Base-by-base conservation (phyloP, 805 yeast genomes). In the Candida jianshihensis region DNA sequence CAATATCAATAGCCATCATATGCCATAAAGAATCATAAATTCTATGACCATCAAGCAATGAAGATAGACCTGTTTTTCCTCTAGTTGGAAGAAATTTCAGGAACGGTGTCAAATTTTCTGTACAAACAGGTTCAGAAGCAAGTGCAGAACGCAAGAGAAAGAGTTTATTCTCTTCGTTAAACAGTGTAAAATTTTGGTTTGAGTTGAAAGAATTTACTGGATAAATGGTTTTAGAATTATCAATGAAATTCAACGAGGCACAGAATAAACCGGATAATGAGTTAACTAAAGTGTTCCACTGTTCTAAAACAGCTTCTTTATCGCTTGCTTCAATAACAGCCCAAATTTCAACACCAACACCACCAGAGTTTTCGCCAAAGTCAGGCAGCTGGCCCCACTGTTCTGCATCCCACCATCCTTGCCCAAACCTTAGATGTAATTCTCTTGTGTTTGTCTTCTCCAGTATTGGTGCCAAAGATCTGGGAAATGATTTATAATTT, bases 41-140 rank as follows among this genome's bases (percentile, higher is more conserved):
- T 51, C 80, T 80, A 56, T 87, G 96, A 15, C 98, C 97, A 49
- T 88, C 95, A 18, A 92, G 64, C 29, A 90, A 64, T 0, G 94
- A 73, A 0, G 95, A 74, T 27, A 92, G 64, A 3, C 98, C 98
- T 0, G 94, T 78, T 55, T 80, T 82, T 2, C 96, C 97, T 53
- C 86, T 81, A 10, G 97, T 84, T 4, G 98, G 97, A 20, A 92
- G 68, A 42, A 92, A 65, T 54, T 88, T 89, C 43, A 92, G 59
- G 48, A 90, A 87, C 0, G 98, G 97, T 0, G 98, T 90, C 53
- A 92, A 68, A 60, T 92, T 92, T 57, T 92, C 98, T 0, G 98
- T 92, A 60, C 98, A 92, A 14, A 92, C 79, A 0, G 97, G 96
- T 54, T 92, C 98, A 42, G 90, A 75, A 1, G 98, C 96, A 34